Evolutionary conservation across 83 land plant genomes (phyloP), one percentile per base, ranked within the genome.

Genomic region (Picea abies): DNA sequence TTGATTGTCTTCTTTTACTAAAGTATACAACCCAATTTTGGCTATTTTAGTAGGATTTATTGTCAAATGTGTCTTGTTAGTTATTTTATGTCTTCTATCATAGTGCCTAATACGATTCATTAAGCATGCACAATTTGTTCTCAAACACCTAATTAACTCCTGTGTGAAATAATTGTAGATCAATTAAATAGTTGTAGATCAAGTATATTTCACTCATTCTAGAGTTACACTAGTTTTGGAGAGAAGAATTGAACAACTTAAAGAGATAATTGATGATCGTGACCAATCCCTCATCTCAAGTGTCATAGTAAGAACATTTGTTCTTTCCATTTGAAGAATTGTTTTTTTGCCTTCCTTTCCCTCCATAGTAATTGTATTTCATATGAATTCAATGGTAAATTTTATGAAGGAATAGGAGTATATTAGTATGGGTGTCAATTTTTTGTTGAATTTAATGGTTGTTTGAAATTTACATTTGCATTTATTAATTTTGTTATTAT

Each of bases 201-300:
- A 39, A 39, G 41, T 39, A 49, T 49, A 9, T 78, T 76, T 90
- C 71, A 92, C 89, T 95, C 93, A 96, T 86, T 87, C 94, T 69
- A 95, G 94, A 26, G 98, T 96, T 63, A 85, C 98, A 8, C 78
- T 89, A 32, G 91, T 96, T 82, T 88, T 96, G 79, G 95, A 96
- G 29, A 91, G 81, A 11, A 96, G 89, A 86, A 93, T 83, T 83
- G 97, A 94, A 76, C 93, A 92, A 81, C 87, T 94, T 81, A 94
- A 92, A 84, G 92, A 91, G 70, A 87, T 84, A 85, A 77, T 90
- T 8, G 98, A 93, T 41, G 97, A 26, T 26, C 29, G 0, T 26
- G 29, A 26, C 29, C 29, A 26, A 94, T 85, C 90, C 97, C 2
- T 84, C 90, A 81, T 89, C 90, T 76, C 95, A 96, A 84, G 73